Percentiles rank a stretch among this genome's conserved stretches.
Conservation (phyloP, 495 filamentous ascomycete genomes). For the Rhizodiscina lignyota region DNA sequence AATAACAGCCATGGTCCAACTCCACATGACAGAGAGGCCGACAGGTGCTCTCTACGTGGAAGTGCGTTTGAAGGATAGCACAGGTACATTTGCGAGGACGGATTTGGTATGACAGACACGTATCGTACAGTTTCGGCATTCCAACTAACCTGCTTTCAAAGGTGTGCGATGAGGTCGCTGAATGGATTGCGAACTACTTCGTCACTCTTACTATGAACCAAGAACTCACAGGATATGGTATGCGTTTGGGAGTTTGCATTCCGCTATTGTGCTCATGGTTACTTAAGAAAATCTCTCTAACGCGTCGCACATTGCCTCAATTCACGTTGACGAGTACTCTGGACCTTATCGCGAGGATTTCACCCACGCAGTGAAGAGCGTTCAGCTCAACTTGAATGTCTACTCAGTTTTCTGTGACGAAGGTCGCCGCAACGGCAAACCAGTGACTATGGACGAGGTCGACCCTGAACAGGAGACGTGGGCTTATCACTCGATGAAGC, state of each 20-base stretch:
- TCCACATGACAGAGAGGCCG: no score
- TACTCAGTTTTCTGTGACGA: no score
- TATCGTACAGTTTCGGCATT: background rate
- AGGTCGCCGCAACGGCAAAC: no score
- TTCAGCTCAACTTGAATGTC: no score
- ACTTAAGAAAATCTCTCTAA: background rate
- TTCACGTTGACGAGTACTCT: background rate
- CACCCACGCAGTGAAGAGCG: no score
- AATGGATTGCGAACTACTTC: slow-evolving; percentile 8
- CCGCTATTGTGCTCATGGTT: background rate
- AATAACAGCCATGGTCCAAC: no score
- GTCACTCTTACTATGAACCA: slow-evolving; percentile 8
- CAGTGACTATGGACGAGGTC: no score
- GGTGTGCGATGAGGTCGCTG: slow-evolving; percentile 10
- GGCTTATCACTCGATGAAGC: no score
- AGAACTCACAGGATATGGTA: background rate
- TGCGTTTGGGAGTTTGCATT: no score
- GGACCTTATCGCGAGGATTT: background rate
- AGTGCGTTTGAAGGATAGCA: slow-evolving; percentile 5
- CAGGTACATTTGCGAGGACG: slow-evolving; percentile 3
- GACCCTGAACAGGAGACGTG: no score
- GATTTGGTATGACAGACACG: slow-evolving; percentile 5
- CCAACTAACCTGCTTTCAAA: slow-evolving; percentile 1
- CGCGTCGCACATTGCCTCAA: background rate
- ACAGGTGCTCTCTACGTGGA: slow-evolving; percentile 9